Percentiles rank a stretch among this genome's conserved stretches.
Evolutionary conservation across 306 rosid genomes (phyloP).

Genomic region (Hylodesmum podocarpum): DNA sequence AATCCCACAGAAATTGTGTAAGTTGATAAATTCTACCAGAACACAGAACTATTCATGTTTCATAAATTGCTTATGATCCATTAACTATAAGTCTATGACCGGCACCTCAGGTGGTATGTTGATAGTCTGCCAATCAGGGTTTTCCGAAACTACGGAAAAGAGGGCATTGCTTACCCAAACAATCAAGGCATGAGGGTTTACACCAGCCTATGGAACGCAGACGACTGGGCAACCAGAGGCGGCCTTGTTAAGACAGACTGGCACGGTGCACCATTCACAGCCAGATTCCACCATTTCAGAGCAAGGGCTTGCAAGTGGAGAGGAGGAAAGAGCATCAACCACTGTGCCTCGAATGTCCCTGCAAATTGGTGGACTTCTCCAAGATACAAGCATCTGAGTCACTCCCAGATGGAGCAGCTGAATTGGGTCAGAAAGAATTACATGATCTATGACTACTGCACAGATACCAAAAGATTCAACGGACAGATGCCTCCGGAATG

Average conservation of each 20-base stretch:
- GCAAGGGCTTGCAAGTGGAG: constrained; percentile 73
- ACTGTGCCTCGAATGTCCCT: constrained; percentile 47
- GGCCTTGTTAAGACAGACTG: constrained; percentile 65
- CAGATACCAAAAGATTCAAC: constrained; percentile 54
- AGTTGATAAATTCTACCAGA: constrained; percentile 24
- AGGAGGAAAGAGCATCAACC: constrained; percentile 48
- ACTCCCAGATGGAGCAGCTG: constrained; percentile 36
- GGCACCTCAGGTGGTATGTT: constrained; percentile 68
- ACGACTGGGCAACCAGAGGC: constrained; percentile 84
- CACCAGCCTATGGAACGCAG: constrained; percentile 78
- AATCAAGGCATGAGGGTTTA: constrained; percentile 73
- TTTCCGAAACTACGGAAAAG: constrained; percentile 54
- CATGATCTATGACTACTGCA: constrained; percentile 78
- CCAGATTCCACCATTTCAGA: constrained; percentile 51
- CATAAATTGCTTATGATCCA: neutral
- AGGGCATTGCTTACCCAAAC: constrained; percentile 65
- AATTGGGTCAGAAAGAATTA: constrained; percentile 49
- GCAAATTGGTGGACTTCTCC: constrained; percentile 76
- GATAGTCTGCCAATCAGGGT: constrained; percentile 65
- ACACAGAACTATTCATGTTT: neutral
- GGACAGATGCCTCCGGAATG: constrained; percentile 58
- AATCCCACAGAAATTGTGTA: constrained; percentile 70
- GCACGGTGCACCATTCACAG: constrained; percentile 58
- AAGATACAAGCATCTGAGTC: constrained; percentile 38
- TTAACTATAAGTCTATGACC: neutral